phyloP scores from a whole-genome alignment of 257 asterid species.

The Solanum ossicruentum region DNA sequence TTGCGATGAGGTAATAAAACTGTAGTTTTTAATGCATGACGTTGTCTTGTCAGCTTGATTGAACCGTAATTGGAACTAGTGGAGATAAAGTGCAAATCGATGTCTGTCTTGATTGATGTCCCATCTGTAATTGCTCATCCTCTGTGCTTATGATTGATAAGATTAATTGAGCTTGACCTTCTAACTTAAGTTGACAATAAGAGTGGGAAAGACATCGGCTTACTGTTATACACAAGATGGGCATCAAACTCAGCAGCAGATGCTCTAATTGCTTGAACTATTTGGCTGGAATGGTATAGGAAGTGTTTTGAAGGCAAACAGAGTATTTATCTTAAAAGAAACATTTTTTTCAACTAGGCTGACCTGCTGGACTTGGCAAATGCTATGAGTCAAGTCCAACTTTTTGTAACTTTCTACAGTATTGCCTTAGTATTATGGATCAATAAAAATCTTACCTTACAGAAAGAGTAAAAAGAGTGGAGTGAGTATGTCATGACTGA shows the following conservation, averaged over 20 bases:
- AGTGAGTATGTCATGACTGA: not conserved
- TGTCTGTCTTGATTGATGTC: not conserved
- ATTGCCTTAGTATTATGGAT: not conserved
- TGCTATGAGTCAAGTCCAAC: not conserved
- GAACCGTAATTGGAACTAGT: not conserved
- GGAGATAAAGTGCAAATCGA: not conserved
- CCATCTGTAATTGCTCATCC: not conserved
- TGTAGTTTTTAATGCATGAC: not conserved
- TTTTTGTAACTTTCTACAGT: not conserved
- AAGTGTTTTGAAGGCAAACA: not conserved
- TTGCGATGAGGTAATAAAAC: conserved; percentile 72
- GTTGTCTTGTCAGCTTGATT: not conserved
- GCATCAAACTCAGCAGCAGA: not conserved
- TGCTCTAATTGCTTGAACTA: not conserved
- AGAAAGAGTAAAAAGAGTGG: not conserved
- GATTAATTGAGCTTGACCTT: not conserved
- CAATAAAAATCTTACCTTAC: not conserved
- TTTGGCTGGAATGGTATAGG: not conserved
- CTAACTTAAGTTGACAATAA: not conserved
- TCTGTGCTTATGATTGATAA: not conserved
- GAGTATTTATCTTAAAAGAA: not conserved
- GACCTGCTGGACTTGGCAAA: not conserved
- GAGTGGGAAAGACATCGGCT: not conserved
- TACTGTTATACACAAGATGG: not conserved
- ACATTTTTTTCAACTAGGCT: not conserved